These are phyloP conservation scores for Phytopythium chamaehyphon DNA, from an alignment of 352 stramenopile genomes.

Conservation along the genomic window DNA sequence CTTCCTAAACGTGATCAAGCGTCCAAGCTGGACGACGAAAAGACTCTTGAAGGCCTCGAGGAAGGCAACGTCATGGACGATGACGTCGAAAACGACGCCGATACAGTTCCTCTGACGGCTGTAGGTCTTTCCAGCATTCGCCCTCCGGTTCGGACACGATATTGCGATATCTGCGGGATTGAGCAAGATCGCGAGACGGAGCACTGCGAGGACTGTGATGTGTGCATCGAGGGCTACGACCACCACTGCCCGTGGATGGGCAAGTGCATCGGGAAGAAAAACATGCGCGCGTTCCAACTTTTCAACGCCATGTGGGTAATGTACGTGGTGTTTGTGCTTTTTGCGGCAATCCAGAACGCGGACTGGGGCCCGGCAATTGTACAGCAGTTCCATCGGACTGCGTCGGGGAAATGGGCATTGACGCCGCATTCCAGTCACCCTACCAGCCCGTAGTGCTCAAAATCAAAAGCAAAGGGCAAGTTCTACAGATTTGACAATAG, in stretches of 20 bases:
- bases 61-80: slow-evolving; percentile 5
- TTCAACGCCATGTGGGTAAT: slow-evolving; percentile 85
- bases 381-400: slow-evolving; percentile 27
- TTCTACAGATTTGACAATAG: slow-evolving; percentile 11
- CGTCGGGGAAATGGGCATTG: slow-evolving; percentile 21
- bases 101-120: background rate
- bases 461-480: background rate
- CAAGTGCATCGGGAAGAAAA: slow-evolving; percentile 91
- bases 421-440: slow-evolving; percentile 1
- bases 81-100: slow-evolving; percentile 5
- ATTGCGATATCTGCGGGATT: slow-evolving; percentile 69
- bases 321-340: slow-evolving; percentile 80
- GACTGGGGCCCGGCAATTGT: slow-evolving; percentile 41
- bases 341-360: slow-evolving; percentile 48
- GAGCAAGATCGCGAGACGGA: slow-evolving; percentile 56
- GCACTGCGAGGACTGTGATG: slow-evolving; percentile 92
- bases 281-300: slow-evolving; percentile 88
- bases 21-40: too few species aligned
- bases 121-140: slow-evolving; percentile 1
- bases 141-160: slow-evolving; percentile 22
- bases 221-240: slow-evolving; percentile 87
- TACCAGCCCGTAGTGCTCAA: slow-evolving; percentile 1
- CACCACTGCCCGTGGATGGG: slow-evolving; percentile 95
- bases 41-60: slow-evolving; percentile 11
- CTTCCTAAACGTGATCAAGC: slow-evolving; percentile 1